Evolutionary conservation across 768 basidiomycete species (phyloP).

Genomic region (Leccinum subgranulosum): DNA sequence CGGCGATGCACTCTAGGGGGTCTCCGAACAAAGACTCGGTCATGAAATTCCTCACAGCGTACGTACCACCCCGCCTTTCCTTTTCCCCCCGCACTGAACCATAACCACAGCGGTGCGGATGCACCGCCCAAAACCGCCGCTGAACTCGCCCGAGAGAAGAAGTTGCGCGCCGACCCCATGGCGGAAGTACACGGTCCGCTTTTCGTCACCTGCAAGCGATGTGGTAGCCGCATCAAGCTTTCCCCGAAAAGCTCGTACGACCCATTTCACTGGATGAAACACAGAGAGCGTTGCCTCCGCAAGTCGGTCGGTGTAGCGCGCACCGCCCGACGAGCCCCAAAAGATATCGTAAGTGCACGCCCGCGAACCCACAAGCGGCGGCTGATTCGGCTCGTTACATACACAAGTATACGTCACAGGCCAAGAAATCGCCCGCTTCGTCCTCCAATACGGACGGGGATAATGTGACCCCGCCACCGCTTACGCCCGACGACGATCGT

Average conservation of each 20-base stretch:
- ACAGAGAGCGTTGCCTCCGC: slow-evolving; percentile 58
- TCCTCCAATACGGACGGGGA: slow-evolving; percentile 32
- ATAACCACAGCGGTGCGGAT: slow-evolving; percentile 21
- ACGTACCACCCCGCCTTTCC: slow-evolving; percentile 5
- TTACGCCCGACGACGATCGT: slow-evolving; percentile 36
- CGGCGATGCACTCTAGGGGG: slow-evolving; percentile 24
- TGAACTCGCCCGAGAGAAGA: slow-evolving; percentile 49
- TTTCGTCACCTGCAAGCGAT: slow-evolving; percentile 53
- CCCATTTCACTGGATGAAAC: slow-evolving; percentile 64
- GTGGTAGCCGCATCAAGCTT: slow-evolving; percentile 57
- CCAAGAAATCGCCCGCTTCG: slow-evolving; percentile 25
- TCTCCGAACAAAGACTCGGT: slow-evolving; percentile 17
- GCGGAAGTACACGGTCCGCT: slow-evolving; percentile 49
- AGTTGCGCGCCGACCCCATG: slow-evolving; percentile 51
- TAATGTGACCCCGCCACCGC: slow-evolving; percentile 32
- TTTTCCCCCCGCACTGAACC: slow-evolving; percentile 9
- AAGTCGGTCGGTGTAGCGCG: slow-evolving; percentile 30
- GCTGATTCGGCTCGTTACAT: slow-evolving; percentile 3
- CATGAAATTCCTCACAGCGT: slow-evolving; percentile 25
- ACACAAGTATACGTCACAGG: slow-evolving; percentile 16
- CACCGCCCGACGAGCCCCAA: slow-evolving; percentile 14
- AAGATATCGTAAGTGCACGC: slow-evolving; percentile 21
- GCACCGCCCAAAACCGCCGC: slow-evolving; percentile 36
- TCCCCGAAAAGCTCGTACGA: slow-evolving; percentile 67
- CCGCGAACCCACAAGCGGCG: neutral